These are phyloP conservation scores for Sordariomycetes sp. DNA, from an alignment of 2,329 filamentous ascomycete species.

Conservation along the genomic window DNA sequence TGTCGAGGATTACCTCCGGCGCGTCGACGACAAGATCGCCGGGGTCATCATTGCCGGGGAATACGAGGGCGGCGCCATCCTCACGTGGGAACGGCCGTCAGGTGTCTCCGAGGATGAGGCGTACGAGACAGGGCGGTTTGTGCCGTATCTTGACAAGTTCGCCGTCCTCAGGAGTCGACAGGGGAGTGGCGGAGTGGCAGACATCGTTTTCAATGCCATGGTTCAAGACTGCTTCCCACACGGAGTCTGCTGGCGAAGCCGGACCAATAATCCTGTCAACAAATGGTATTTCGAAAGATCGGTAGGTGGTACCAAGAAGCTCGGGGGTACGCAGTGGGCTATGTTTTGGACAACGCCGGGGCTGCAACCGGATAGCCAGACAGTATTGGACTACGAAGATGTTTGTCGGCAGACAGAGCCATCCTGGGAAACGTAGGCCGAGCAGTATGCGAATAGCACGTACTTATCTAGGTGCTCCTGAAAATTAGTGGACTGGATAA, in stretches of 20 bases:
- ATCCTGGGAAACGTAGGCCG: slow-evolving; percentile 41
- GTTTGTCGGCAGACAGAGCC: slow-evolving; percentile 56
- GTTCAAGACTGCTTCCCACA: slow-evolving; percentile 75
- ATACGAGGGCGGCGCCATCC: slow-evolving; percentile 88
- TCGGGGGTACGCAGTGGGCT: slow-evolving; percentile 76
- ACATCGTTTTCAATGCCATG: slow-evolving; percentile 95
- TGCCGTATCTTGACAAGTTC: slow-evolving; percentile 96
- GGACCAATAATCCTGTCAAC: slow-evolving; percentile 88
- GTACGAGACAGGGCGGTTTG: slow-evolving; percentile 46
- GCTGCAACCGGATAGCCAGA: slow-evolving; percentile 38
- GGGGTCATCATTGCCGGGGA: slow-evolving; percentile 91
- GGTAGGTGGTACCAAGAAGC: slow-evolving; percentile 60
- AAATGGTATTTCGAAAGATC: slow-evolving; percentile 98
- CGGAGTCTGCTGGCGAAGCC: slow-evolving; percentile 85
- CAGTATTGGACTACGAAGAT: slow-evolving; percentile 56
- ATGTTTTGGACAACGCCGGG: slow-evolving; percentile 94
- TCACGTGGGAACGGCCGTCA: slow-evolving; percentile 81
- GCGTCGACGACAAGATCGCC: slow-evolving; percentile 71
- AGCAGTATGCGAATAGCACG: background rate
- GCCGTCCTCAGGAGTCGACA: slow-evolving; percentile 82
- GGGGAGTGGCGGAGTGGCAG: slow-evolving; percentile 82
- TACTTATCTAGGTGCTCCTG: background rate
- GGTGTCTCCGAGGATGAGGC: slow-evolving; percentile 40
- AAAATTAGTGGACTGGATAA: no score
- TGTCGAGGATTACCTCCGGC: slow-evolving; percentile 64